Conservation (phyloP, 768 basidiomycete species). For the Russula emetica region DNA sequence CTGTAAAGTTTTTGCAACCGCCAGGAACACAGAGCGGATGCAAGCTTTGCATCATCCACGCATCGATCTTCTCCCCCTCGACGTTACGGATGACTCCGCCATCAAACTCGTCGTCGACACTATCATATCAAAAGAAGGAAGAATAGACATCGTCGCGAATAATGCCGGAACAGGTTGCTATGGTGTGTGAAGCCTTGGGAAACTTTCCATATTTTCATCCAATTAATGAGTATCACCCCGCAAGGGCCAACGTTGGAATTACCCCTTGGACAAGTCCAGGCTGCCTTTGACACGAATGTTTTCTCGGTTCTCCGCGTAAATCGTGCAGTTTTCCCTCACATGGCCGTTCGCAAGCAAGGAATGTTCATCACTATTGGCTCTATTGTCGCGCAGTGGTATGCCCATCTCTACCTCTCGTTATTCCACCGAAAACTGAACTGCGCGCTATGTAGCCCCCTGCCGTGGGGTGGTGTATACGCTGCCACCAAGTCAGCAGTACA, state of each 20-base stretch:
- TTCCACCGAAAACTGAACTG: constrained; percentile 5
- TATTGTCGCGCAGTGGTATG: constrained; percentile 57
- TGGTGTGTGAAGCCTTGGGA: constrained; percentile 37
- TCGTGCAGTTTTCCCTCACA: constrained; percentile 62
- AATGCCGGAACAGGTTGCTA: constrained; percentile 56
- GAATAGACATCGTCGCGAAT: constrained; percentile 71
- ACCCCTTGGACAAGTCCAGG: constrained; percentile 48
- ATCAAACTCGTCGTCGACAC: constrained; percentile 47
- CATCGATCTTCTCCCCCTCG: constrained; percentile 50
- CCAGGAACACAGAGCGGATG: constrained; percentile 62
- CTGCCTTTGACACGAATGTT: constrained; percentile 62
- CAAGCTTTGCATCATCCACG: constrained; percentile 44
- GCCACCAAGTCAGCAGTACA: constrained; percentile 58
- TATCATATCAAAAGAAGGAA: constrained; percentile 53
- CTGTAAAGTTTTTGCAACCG: constrained; percentile 74
- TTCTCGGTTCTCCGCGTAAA: constrained; percentile 57
- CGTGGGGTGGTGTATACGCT: constrained; percentile 62
- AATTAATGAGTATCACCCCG: not conserved
- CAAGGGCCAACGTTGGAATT: constrained; percentile 50
- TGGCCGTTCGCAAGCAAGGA: constrained; percentile 60
- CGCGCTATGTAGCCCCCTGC: constrained; percentile 47
- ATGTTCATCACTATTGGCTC: constrained; percentile 75
- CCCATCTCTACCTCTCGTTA: not conserved
- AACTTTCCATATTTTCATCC: not conserved
- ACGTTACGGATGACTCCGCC: constrained; percentile 59